Evolutionary conservation across 2,329 filamentous ascomycete species (phyloP).

Genomic region (Exophiala sp.): DNA sequence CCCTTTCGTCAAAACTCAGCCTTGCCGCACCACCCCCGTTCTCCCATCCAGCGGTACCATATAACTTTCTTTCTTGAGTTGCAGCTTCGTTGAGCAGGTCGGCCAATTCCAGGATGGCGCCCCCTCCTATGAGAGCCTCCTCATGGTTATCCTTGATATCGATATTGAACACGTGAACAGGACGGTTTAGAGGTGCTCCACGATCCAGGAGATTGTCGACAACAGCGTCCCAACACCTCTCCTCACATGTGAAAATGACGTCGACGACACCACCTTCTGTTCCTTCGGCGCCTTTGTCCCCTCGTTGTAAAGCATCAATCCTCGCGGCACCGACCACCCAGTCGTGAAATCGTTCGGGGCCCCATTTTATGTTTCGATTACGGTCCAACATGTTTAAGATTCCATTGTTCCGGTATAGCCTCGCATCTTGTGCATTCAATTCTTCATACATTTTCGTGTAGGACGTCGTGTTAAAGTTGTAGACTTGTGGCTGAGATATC

Average conservation of each 20-base stretch:
- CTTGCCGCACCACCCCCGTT: slow-evolving; percentile 61
- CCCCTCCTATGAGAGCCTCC: slow-evolving; percentile 83
- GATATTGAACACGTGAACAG: slow-evolving; percentile 96
- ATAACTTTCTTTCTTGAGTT: slow-evolving; percentile 63
- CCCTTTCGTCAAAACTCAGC: slow-evolving; percentile 79
- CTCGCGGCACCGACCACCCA: slow-evolving; percentile 85
- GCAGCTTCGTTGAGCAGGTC: slow-evolving; percentile 77
- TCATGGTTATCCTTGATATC: slow-evolving; percentile 99
- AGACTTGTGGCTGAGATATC: slow-evolving; percentile 91
- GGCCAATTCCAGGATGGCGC: slow-evolving; percentile 86
- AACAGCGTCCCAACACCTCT: slow-evolving; percentile 96
- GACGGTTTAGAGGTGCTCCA: slow-evolving; percentile 78
- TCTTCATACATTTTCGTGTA: slow-evolving; percentile 94
- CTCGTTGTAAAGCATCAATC: slow-evolving; percentile 62
- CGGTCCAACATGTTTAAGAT: slow-evolving; percentile 92
- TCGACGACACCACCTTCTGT: slow-evolving; percentile 88
- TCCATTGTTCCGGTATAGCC: slow-evolving; percentile 85
- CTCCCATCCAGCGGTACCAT: slow-evolving; percentile 63
- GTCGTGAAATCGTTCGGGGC: slow-evolving; percentile 95
- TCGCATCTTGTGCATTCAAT: slow-evolving; percentile 74
- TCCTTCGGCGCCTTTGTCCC: slow-evolving; percentile 68
- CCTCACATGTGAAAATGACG: slow-evolving; percentile 93
- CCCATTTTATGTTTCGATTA: slow-evolving; percentile 88
- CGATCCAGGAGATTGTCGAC: slow-evolving; percentile 85
- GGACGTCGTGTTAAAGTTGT: slow-evolving; percentile 94